phyloP scores from a whole-genome alignment of 2,329 filamentous ascomycete species.

The Pseudocercospora pini-densiflorae region DNA sequence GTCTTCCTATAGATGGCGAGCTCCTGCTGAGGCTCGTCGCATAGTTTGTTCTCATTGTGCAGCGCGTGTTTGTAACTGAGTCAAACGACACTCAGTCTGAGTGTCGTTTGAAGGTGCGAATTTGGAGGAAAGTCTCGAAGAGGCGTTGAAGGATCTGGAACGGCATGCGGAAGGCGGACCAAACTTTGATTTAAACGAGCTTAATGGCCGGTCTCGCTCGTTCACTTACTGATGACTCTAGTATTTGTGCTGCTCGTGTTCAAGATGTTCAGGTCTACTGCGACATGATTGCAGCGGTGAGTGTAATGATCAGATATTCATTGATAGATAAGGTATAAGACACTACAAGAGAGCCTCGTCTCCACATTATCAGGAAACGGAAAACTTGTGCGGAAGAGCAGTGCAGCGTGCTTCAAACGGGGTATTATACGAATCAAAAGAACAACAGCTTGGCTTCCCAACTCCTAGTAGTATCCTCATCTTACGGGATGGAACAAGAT shows the following conservation, averaged over 20 bases:
- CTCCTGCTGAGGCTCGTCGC: too few species aligned
- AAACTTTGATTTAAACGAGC: background rate
- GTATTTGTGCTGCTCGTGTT: too few species aligned
- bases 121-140: background rate
- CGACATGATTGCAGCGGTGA: too few species aligned
- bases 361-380: background rate
- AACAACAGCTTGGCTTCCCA: background rate
- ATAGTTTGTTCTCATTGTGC: too few species aligned
- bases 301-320: too few species aligned
- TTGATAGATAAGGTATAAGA: background rate
- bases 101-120: background rate
- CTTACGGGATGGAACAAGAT: background rate
- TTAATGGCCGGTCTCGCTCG: background rate
- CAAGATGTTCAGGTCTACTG: too few species aligned
- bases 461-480: background rate
- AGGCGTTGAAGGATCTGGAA: conserved; percentile 1
- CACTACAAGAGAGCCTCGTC: background rate
- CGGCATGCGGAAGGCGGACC: background rate
- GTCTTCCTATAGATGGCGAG: too few species aligned
- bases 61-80: background rate
- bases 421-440: background rate
- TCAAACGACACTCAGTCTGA: too few species aligned
- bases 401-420: background rate
- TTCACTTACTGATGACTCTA: too few species aligned
- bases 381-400: background rate